A percentile compares a stretch with the other conserved stretches of the same genome.
phyloP scores from a whole-genome alignment of 1,284 basidiomycete species.

The Porogramme epimiltina region DNA sequence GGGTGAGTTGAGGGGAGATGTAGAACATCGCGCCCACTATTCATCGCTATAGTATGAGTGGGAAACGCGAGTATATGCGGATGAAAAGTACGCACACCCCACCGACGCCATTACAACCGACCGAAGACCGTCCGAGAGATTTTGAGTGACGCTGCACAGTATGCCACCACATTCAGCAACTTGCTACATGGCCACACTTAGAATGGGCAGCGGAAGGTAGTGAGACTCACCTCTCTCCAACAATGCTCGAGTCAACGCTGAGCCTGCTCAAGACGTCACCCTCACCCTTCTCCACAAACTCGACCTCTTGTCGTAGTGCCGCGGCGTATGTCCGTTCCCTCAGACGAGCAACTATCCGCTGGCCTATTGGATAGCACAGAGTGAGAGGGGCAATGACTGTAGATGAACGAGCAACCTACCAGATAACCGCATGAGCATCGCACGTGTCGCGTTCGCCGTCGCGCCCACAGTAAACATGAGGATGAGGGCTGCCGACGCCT shows the following conservation, averaged over 20 bases:
- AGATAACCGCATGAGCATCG: slow-evolving; percentile 87
- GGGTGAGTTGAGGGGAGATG: slow-evolving; percentile 87
- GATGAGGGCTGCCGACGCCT: slow-evolving; percentile 79
- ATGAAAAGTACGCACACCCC: slow-evolving; percentile 62
- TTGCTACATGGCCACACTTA: no score
- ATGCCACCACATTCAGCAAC: no score
- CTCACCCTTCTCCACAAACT: slow-evolving; percentile 90
- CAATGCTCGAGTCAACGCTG: slow-evolving; percentile 91
- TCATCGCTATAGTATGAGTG: background rate
- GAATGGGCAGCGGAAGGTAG: no score
- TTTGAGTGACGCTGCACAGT: slow-evolving; percentile 76
- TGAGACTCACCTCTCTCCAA: slow-evolving; percentile 82
- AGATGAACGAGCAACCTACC: slow-evolving; percentile 42
- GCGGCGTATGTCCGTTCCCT: slow-evolving; percentile 84
- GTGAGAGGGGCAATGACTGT: background rate
- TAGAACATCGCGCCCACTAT: slow-evolving; percentile 97
- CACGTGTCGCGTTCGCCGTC: slow-evolving; percentile 83
- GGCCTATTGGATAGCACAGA: slow-evolving; percentile 51
- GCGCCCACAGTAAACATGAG: slow-evolving; percentile 88
- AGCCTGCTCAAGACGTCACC: slow-evolving; percentile 94
- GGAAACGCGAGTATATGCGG: background rate
- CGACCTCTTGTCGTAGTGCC: slow-evolving; percentile 86
- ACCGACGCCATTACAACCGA: slow-evolving; percentile 88
- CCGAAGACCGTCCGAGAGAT: slow-evolving; percentile 89
- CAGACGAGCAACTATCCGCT: slow-evolving; percentile 90